These are phyloP conservation scores for Galeopsis tetrahit DNA, from an alignment of 257 asterid genomes.

Conservation along the genomic window DNA sequence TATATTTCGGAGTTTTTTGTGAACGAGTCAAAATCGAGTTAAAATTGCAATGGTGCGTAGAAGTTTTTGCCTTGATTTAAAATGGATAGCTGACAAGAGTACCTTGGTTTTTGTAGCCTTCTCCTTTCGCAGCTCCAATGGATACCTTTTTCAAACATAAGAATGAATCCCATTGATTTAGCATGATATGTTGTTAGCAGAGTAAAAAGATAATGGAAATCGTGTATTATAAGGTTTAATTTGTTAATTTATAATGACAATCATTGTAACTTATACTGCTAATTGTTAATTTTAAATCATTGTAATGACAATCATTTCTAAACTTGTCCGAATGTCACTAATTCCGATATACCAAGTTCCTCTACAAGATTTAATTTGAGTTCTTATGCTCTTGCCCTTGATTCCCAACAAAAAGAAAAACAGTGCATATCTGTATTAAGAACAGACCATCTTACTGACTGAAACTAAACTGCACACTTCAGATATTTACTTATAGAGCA, in stretches of 20 bases:
- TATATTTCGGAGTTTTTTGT: too few relatives aligned
- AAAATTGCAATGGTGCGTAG: too few relatives aligned
- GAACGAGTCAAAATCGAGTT: too few relatives aligned
- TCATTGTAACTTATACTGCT: neutral
- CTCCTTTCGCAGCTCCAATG: conserved; percentile 93
- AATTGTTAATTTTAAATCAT: neutral
- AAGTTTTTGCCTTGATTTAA: too few relatives aligned
- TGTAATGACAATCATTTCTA: conserved; percentile 15
- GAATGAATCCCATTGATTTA: conserved; percentile 30
- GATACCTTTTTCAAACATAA: conserved; percentile 66
- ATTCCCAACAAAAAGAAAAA: neutral
- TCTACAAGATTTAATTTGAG: conserved; percentile 15
- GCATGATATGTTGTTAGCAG: conserved; percentile 19
- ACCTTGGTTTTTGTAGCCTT: conserved; percentile 90
- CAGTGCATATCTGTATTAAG: neutral
- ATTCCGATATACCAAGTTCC: neutral
- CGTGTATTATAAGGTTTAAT: too few relatives aligned
- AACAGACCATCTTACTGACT: neutral
- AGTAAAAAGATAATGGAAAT: conserved; percentile 14
- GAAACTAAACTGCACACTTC: neutral
- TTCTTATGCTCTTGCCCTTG: conserved; percentile 8
- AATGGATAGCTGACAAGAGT: conserved; percentile 19
- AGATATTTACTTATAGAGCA: conserved; percentile 6
- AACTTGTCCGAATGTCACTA: neutral
- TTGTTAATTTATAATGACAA: too few relatives aligned